Evolutionary conservation across 2,329 filamentous ascomycete genomes (phyloP).

Genomic region (Dothiorella sarmentorum): DNA sequence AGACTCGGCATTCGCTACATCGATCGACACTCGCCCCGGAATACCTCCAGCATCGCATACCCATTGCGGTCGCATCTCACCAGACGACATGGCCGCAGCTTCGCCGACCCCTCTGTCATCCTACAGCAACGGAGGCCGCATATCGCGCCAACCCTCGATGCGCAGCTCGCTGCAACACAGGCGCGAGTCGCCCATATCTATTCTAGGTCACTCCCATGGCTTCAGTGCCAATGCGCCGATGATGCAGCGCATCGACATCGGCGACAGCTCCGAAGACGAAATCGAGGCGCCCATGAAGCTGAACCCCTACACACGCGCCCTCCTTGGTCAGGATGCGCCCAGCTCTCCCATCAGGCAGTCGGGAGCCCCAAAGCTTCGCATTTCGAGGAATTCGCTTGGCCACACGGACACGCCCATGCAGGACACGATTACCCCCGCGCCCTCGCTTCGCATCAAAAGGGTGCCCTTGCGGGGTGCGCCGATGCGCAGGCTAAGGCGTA

Average conservation of each 20-base stretch:
- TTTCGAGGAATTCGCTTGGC: constrained; percentile 34
- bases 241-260: constrained; percentile 52
- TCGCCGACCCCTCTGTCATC: constrained; percentile 40
- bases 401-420: constrained; percentile 34
- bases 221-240: constrained; percentile 45
- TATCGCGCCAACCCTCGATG: constrained; percentile 32
- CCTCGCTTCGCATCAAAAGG: constrained; percentile 38
- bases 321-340: constrained; percentile 56
- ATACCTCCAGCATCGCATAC: constrained; percentile 13
- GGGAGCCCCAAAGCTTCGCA: constrained; percentile 33
- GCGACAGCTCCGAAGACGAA: constrained; percentile 93
- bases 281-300: constrained; percentile 83
- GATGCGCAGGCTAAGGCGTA: constrained; percentile 37
- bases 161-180: constrained; percentile 29
- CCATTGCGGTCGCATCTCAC: constrained; percentile 2
- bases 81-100: constrained; percentile 35
- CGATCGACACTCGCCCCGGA: constrained; percentile 14
- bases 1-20: constrained; percentile 38
- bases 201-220: constrained; percentile 43
- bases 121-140: constrained; percentile 33
- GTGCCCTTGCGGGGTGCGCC: constrained; percentile 39
- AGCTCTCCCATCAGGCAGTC: constrained; percentile 34
- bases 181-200: constrained; percentile 47
- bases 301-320: constrained; percentile 84
- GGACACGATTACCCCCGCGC: constrained; percentile 36